Percentiles rank a stretch among this genome's conserved stretches.
Evolutionary conservation across 2,329 filamentous ascomycete species (phyloP).

Genomic region (Falciphora oryzae): DNA sequence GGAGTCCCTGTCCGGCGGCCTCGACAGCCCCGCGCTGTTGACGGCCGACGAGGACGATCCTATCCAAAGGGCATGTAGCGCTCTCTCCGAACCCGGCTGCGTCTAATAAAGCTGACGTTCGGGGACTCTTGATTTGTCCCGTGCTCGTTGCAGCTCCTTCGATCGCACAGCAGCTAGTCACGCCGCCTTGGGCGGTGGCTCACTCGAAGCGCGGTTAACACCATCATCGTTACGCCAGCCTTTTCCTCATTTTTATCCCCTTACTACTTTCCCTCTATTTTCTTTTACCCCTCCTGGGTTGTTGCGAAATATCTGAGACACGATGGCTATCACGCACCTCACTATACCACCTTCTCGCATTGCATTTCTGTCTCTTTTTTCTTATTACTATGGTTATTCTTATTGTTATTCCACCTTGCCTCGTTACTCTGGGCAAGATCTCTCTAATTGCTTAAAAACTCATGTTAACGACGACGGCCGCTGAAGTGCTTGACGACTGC

Average conservation of each 20-base stretch:
- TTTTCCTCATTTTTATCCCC: neutral
- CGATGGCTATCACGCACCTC: neutral
- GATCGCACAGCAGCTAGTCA: constrained; percentile 13
- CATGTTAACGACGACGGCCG: neutral
- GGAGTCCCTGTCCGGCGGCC: constrained; percentile 50
- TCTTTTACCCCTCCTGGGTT: neutral
- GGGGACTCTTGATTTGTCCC: neutral
- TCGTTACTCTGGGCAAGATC: neutral
- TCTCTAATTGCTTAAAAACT: neutral
- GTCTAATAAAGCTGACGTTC: constrained; percentile 9
- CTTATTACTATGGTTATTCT: neutral
- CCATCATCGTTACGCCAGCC: no score
- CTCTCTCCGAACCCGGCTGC: constrained; percentile 35
- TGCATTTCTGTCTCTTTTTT: neutral
- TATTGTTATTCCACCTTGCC: neutral
- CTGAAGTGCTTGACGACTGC: neutral
- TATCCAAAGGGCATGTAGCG: constrained; percentile 45
- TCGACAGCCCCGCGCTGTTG: constrained; percentile 58
- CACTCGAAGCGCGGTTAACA: no score
- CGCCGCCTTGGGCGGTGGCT: neutral
- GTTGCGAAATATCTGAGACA: neutral
- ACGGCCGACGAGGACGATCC: constrained; percentile 56
- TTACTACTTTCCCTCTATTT: neutral
- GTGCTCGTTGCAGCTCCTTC: constrained; percentile 12
- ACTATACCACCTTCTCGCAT: neutral